A percentile compares a stretch with the other conserved stretches of the same genome.
phyloP scores from a whole-genome alignment of 208 protist species.

The Wallacemonas sp. region DNA sequence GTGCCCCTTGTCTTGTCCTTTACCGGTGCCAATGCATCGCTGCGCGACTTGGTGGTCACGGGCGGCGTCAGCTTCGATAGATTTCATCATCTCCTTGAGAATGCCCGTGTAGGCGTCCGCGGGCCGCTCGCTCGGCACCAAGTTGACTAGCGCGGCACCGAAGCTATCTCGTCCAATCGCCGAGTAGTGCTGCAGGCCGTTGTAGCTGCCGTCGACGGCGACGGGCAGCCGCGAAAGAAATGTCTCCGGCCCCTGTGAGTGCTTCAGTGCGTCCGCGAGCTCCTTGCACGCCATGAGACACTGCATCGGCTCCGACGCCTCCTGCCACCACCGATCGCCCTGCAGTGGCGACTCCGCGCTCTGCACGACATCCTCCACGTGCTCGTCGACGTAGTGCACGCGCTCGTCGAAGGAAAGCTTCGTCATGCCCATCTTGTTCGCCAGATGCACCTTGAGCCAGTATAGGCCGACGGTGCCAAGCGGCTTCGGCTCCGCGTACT shows the following conservation, averaged over 20 bases:
- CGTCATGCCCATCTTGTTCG: slow-evolving; percentile 97
- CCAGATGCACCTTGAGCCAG: slow-evolving; percentile 98
- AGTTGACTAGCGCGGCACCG: slow-evolving; percentile 95
- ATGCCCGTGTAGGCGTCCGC: slow-evolving; percentile 98
- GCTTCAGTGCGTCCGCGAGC: slow-evolving; percentile 89
- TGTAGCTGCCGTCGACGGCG: slow-evolving; percentile 97
- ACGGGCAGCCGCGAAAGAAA: slow-evolving; percentile 94
- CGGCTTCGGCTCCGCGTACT: slow-evolving; percentile 94
- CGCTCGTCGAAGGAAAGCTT: slow-evolving; percentile 96
- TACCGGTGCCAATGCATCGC: slow-evolving; percentile 80
- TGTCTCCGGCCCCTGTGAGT: slow-evolving; percentile 77
- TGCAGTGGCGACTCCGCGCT: slow-evolving; percentile 77
- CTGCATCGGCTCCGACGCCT: slow-evolving; percentile 96
- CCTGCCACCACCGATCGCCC: slow-evolving; percentile 93
- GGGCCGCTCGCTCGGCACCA: slow-evolving; percentile 91
- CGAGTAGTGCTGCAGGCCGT: slow-evolving; percentile 99
- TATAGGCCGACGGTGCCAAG: slow-evolving; percentile 93
- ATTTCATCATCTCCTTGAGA: slow-evolving; percentile 89
- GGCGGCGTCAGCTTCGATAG: slow-evolving; percentile 80
- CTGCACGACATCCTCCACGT: slow-evolving; percentile 90
- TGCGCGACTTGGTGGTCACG: slow-evolving; percentile 82
- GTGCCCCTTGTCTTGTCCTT: slow-evolving; percentile 85
- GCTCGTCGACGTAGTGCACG: slow-evolving; percentile 91
- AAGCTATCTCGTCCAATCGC: slow-evolving; percentile 97
- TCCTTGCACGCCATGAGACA: slow-evolving; percentile 95